Base-by-base conservation (phyloP, 176 grass and related monocot species). In the Carex pumila region DNA sequence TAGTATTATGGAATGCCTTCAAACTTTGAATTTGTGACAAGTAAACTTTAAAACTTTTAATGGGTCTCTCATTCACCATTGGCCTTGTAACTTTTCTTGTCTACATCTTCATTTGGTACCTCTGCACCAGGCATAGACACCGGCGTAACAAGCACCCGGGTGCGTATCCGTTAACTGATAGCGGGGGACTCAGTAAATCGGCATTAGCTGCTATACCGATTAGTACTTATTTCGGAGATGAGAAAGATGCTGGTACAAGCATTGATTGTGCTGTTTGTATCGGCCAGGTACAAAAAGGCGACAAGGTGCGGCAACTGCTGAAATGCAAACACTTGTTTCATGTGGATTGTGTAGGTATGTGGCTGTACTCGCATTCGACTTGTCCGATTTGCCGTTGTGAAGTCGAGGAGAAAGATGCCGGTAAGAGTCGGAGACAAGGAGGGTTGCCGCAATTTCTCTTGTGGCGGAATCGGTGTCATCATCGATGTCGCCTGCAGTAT, bases 31-130 rank as follows among this genome's bases (percentile, higher is more conserved):
- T 39, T 39, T 39, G 37, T 39, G 37, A 5, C 37, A 39, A 39
- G 37, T 39, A 36, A 36, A 39, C 37, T 39, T 39, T 39, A 0
- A 39, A 39, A 39, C 4, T 5, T 39, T 39, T 39, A 39, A 86
- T 90, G 86, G 87, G 61, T 2, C 90, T 94, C 59, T 92, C 93
- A 81, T 88, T 94, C 88, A 72, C 86, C 90, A 90, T 94, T 77
- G 90, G 93, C 77, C 71, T 94, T 85, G 76, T 90, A 77, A 85
- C 85, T 53, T 89, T 94, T 84, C 81, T 94, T 17, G 12, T 88
- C 58, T 92, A 90, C 78, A 74, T 94, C 81, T 72, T 89, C 70
- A 12, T 94, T 59, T 92, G 90, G 88, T 90, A 81, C 88, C 3
- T 73, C 80, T 90, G 93, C 78, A 64, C 13, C 41, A 11, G 78